phyloP scores from a whole-genome alignment of 768 basidiomycete species.

The Rhodotorula toruloides region DNA sequence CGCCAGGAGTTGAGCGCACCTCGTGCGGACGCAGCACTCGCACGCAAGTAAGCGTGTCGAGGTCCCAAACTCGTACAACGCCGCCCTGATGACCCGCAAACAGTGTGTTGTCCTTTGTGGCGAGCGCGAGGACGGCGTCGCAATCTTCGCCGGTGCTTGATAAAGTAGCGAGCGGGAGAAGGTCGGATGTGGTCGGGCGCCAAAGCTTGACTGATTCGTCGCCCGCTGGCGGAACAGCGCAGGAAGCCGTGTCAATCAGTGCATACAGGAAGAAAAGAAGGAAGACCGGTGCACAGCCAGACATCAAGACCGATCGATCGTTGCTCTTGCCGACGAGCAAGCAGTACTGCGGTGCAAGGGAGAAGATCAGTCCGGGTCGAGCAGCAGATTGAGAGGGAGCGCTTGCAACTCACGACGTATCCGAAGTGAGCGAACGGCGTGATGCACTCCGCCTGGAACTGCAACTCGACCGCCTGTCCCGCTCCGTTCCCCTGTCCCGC shows the following conservation, averaged over 20 bases:
- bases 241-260: neutral
- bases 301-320: conserved; percentile 46
- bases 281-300: conserved; percentile 29
- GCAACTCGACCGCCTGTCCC: conserved; percentile 16
- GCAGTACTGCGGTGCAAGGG: conserved; percentile 55
- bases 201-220: conserved; percentile 81
- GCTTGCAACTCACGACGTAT: conserved; percentile 56
- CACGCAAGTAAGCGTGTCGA: conserved; percentile 81
- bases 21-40: conserved; percentile 81
- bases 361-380: too few species aligned
- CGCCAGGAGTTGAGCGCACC: conserved; percentile 48
- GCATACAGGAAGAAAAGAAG: fast-evolving
- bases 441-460: conserved; percentile 53
- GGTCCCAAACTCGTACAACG: conserved; percentile 66
- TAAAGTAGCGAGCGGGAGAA: conserved; percentile 23
- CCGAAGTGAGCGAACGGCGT: conserved; percentile 88
- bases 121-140: conserved; percentile 70
- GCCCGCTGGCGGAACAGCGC: conserved; percentile 53
- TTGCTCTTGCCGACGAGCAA: conserved; percentile 51
- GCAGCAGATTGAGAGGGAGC: neutral
- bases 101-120: conserved; percentile 67
- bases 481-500: neutral
- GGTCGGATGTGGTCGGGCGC: conserved; percentile 4
- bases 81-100: conserved; percentile 94
- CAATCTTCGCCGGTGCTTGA: neutral